Evolutionary conservation across 768 basidiomycete genomes (phyloP).

Genomic region (Leccinum rimulosum): DNA sequence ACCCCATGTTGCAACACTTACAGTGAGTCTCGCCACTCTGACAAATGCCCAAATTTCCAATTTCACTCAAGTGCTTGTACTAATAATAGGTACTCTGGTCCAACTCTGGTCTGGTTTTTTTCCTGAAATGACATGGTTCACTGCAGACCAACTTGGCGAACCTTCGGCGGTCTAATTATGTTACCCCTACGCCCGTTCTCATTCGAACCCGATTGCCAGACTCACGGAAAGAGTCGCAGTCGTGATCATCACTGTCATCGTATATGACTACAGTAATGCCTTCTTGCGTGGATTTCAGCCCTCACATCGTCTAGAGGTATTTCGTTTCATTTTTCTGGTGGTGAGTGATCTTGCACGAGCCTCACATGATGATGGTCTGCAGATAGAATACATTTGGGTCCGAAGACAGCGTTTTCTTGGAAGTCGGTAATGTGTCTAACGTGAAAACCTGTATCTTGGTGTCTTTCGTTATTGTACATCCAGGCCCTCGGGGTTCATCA

Average conservation of each 20-base stretch:
- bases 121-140: neutral
- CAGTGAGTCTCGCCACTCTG: too few relatives aligned
- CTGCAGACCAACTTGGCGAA: neutral
- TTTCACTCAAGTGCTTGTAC: too few relatives aligned
- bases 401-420: neutral
- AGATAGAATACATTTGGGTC: slow-evolving; percentile 19
- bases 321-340: neutral
- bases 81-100: too few relatives aligned
- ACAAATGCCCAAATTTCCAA: too few relatives aligned
- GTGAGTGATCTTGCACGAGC: neutral
- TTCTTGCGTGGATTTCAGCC: neutral
- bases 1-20: too few relatives aligned
- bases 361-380: too few relatives aligned
- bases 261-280: neutral
- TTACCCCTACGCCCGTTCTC: neutral
- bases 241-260: neutral
- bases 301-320: slow-evolving; percentile 13
- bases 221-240: neutral
- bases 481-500: neutral
- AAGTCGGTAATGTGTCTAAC: neutral
- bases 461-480: slow-evolving; percentile 11
- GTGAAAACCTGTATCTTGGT: slow-evolving; percentile 6
- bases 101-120: too few relatives aligned
- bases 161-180: neutral
- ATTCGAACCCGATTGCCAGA: neutral